Conservation (phyloP, 2,329 filamentous ascomycete species). For the Hypocrella siamensis region DNA sequence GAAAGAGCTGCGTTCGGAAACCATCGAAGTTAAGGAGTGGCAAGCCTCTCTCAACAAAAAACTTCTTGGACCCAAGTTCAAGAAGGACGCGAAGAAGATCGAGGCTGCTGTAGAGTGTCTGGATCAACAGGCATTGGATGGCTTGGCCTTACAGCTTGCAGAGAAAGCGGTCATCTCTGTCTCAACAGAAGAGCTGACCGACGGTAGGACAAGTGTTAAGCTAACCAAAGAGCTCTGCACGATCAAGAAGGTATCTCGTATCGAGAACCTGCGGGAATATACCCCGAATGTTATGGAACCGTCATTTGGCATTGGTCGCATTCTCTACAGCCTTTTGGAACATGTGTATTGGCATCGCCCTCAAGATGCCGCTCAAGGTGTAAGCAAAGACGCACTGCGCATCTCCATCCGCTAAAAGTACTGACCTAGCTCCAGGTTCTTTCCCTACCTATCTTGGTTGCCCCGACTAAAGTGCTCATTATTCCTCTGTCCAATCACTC, state of each 20-base stretch:
- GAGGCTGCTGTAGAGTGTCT: conserved; percentile 45
- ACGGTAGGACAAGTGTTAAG: conserved; percentile 22
- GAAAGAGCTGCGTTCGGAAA: conserved; percentile 39
- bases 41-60: conserved; percentile 50
- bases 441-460: conserved; percentile 38
- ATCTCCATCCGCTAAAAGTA: conserved; percentile 10
- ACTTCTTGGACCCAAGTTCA: conserved; percentile 51
- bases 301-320: conserved; percentile 84
- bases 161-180: conserved; percentile 5
- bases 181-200: conserved; percentile 3
- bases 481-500: conserved; percentile 73
- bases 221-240: conserved; percentile 47
- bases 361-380: conserved; percentile 26
- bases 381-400: conserved; percentile 74
- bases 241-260: conserved; percentile 27
- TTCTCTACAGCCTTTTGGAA: conserved; percentile 60
- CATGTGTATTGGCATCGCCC: conserved; percentile 8
- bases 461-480: conserved; percentile 88
- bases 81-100: conserved; percentile 49
- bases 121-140: conserved; percentile 45
- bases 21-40: conserved; percentile 45
- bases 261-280: conserved; percentile 66
- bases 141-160: conserved; percentile 19
- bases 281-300: conserved; percentile 87
- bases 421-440: conserved; percentile 15